A percentile compares a stretch with the other conserved stretches of the same genome.
Evolutionary conservation across 2,329 filamentous ascomycete species (phyloP).

Genomic region (Pezicula rhizophila): DNA sequence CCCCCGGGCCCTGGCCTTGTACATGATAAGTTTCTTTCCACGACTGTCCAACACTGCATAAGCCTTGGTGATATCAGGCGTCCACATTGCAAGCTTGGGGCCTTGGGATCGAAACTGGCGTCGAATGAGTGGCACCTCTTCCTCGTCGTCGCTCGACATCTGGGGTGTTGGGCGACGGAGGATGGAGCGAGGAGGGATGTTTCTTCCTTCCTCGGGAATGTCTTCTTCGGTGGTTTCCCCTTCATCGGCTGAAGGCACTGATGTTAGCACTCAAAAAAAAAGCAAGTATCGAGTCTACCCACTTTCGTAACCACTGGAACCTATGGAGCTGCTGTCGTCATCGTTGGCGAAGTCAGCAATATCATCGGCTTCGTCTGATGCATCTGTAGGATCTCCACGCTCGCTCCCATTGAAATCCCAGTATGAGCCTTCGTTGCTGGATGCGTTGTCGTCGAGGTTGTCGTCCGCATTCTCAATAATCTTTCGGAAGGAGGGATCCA

Average conservation of each 20-base stretch:
- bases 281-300: conserved; percentile 30
- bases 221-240: conserved; percentile 57
- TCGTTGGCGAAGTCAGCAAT: conserved; percentile 23
- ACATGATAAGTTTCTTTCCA: conserved; percentile 35
- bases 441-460: conserved; percentile 28
- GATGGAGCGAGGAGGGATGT: conserved; percentile 40
- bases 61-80: conserved; percentile 27
- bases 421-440: conserved; percentile 17
- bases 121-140: conserved; percentile 25
- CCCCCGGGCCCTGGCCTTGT: conserved; percentile 29
- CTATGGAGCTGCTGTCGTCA: conserved; percentile 26
- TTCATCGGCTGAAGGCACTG: conserved; percentile 41
- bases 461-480: conserved; percentile 67
- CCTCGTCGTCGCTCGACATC: conserved; percentile 33
- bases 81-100: conserved; percentile 28
- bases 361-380: conserved; percentile 39
- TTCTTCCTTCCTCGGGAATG: conserved; percentile 39
- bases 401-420: conserved; percentile 18
- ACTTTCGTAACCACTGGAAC: conserved; percentile 53
- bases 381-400: conserved; percentile 26
- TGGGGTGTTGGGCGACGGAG: conserved; percentile 40
- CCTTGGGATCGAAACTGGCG: conserved; percentile 17
- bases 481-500: conserved; percentile 66
- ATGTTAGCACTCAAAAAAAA: conserved; percentile 35
- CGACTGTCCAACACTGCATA: conserved; percentile 34